A percentile compares a stretch with the other conserved stretches of the same genome.
Evolutionary conservation across 495 filamentous ascomycete genomes (phyloP).

Genomic region (Penicilliopsis zonata): DNA sequence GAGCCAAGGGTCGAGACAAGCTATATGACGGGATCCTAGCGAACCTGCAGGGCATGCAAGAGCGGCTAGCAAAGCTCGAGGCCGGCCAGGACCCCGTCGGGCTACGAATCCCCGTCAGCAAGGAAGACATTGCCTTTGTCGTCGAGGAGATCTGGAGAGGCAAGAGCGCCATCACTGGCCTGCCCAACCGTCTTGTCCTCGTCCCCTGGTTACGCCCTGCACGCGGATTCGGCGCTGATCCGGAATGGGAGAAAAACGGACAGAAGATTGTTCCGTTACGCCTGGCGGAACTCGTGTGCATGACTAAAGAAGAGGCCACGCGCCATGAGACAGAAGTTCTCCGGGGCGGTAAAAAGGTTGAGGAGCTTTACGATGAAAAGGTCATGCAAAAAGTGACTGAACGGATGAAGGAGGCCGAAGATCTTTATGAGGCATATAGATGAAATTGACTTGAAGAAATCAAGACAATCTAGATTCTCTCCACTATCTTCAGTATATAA

Average conservation of each 20-base stretch:
- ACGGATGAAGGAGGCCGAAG: slow-evolving; percentile 50
- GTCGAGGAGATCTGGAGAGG: slow-evolving; percentile 84
- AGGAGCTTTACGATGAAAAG: slow-evolving; percentile 59
- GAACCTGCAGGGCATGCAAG: slow-evolving; percentile 59
- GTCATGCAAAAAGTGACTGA: slow-evolving; percentile 52
- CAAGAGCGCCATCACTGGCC: slow-evolving; percentile 68
- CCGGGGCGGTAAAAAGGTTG: slow-evolving; percentile 49
- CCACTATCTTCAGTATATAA: no score
- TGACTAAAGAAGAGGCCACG: slow-evolving; percentile 92
- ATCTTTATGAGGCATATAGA: slow-evolving; percentile 39
- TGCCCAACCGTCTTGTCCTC: slow-evolving; percentile 64
- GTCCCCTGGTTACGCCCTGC: slow-evolving; percentile 60
- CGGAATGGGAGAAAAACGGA: slow-evolving; percentile 37
- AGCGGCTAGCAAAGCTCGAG: slow-evolving; percentile 50
- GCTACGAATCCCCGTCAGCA: slow-evolving; percentile 63
- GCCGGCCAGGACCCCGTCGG: slow-evolving; percentile 52
- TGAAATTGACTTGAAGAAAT: no score
- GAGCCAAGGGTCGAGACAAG: slow-evolving; percentile 71
- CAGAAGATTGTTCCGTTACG: slow-evolving; percentile 57
- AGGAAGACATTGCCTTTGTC: slow-evolving; percentile 70
- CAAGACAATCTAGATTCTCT: no score
- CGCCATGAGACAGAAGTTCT: slow-evolving; percentile 72
- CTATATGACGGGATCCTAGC: slow-evolving; percentile 74
- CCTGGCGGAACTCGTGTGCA: slow-evolving; percentile 69
- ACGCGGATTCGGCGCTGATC: slow-evolving; percentile 31